Base-by-base conservation (phyloP, 495 filamentous ascomycete genomes). In the Acidiella bohemica region DNA sequence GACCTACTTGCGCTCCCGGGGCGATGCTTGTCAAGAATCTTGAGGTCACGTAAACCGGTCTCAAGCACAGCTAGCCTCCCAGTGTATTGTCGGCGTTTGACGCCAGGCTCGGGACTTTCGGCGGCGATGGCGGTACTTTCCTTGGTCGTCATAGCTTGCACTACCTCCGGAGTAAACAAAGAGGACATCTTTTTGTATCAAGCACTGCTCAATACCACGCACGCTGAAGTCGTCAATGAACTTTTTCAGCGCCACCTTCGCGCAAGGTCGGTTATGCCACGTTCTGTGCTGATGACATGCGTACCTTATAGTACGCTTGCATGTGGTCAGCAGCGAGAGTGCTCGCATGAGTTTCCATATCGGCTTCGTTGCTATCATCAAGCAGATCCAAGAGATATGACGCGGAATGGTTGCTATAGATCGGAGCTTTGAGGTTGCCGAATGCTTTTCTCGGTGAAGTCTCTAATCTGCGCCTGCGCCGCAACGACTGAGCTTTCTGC, bases 151-250 rank as follows among this genome's bases (percentile, higher is more conserved):
- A 28, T 8, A 28, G 8, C n/a, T n/a, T 28, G 25, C 8, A 28
- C 25, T 7, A 28, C 25, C n/a, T 28, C 25, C n/a, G 25, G 25
- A 28, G 8, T 28, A n/a, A 37, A 43, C 11, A 43, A 10, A 4
- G 20, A 37, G 6, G 41, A 20, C 22, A 43, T 16, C n/a, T 43
- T 14, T n/a, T 11, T 23, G 32, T 9, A 27, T 14, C 8, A 43
- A 16, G 18, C 30, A 37, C 1, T 14, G 14, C 24, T 36, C 31
- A 13, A 45, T 40, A 4, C 23, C 42, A 12, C 27, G 36, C 1
- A 24, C 24, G 24, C 28, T 18, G 9, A 45, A 20, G 35, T 39
- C 35, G 36, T 45, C 35, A 14, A 45, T 22, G 42, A 40, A 45
- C 14, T 13, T 22, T 14, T 45, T 41, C 22, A 45, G 5, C 16